These are phyloP conservation scores for Neurospora discreta DNA, from an alignment of 495 filamentous ascomycete genomes.

Conservation along the genomic window DNA sequence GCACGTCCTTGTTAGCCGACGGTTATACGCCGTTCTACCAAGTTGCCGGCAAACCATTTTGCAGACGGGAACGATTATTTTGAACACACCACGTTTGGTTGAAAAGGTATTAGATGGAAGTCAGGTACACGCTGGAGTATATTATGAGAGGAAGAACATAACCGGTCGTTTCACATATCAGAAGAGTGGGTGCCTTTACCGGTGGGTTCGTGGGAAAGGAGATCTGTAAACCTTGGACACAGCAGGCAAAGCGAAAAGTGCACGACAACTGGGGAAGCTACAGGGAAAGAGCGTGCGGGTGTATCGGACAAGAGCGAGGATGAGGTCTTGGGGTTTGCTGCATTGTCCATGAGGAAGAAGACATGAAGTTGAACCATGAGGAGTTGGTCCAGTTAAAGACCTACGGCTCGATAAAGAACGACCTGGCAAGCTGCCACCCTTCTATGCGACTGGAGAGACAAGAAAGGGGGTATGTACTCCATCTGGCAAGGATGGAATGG, in stretches of 20 bases:
- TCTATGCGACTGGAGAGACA: neutral
- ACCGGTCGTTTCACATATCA: neutral
- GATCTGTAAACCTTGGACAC: neutral
- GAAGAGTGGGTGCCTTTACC: neutral
- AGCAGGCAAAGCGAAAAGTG: neutral
- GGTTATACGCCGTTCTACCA: neutral
- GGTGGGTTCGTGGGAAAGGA: neutral
- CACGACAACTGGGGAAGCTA: neutral
- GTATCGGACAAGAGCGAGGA: neutral
- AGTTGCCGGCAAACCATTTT: neutral
- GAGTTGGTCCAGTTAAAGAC: neutral
- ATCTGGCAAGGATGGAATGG: neutral
- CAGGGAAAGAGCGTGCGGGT: neutral
- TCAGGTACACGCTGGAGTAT: neutral
- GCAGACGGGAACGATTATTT: neutral
- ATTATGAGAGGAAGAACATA: neutral
- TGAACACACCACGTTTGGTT: neutral
- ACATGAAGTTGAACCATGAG: neutral
- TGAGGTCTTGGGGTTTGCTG: neutral
- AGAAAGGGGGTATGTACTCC: neutral
- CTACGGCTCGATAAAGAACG: neutral
- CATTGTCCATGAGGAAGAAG: neutral
- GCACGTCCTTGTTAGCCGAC: neutral
- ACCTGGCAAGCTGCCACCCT: neutral
- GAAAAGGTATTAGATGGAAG: neutral